A percentile compares a stretch with the other conserved stretches of the same genome.
Conservation (phyloP, 208 protist genomes). For the Leptomonas seymouri region DNA sequence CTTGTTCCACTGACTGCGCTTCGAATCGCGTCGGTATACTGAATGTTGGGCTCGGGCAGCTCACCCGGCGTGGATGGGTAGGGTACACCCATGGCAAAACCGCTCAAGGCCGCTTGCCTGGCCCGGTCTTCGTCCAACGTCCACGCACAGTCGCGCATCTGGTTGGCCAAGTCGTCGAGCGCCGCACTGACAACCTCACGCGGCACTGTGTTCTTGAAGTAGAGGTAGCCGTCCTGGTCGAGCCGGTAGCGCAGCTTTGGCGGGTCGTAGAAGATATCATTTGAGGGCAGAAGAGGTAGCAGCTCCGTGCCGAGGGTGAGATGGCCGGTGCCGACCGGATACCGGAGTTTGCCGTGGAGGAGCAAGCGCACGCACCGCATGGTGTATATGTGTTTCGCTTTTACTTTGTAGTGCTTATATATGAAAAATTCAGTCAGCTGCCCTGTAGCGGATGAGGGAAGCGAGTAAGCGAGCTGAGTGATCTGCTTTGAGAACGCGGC, state of each 20-base stretch:
- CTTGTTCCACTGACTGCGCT: constrained; percentile 74
- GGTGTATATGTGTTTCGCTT: neutral
- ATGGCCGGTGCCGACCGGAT: constrained; percentile 56
- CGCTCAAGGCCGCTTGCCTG: constrained; percentile 42
- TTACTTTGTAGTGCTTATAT: neutral
- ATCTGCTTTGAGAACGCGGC: too few relatives aligned
- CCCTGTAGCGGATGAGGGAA: too few relatives aligned
- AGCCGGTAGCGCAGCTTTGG: constrained; percentile 80
- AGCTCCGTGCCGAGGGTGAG: constrained; percentile 68
- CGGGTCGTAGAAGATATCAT: constrained; percentile 89
- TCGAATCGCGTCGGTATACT: constrained; percentile 65
- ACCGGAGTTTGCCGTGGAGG: constrained; percentile 68
- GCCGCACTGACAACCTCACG: constrained; percentile 57
- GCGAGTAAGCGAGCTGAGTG: too few relatives aligned
- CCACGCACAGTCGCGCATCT: constrained; percentile 69
- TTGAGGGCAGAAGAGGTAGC: constrained; percentile 71
- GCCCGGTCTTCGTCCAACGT: constrained; percentile 54
- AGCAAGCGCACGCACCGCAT: constrained; percentile 46
- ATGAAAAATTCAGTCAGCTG: too few relatives aligned
- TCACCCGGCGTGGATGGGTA: constrained; percentile 45
- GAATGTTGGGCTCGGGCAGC: constrained; percentile 63
- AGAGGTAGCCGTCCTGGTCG: constrained; percentile 86
- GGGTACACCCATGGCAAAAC: constrained; percentile 76
- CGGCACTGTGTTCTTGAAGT: constrained; percentile 81
- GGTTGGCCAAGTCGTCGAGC: constrained; percentile 66